phyloP scores from a whole-genome alignment of 108 stramenopile species.

The Cyclotella distinguenda region DNA sequence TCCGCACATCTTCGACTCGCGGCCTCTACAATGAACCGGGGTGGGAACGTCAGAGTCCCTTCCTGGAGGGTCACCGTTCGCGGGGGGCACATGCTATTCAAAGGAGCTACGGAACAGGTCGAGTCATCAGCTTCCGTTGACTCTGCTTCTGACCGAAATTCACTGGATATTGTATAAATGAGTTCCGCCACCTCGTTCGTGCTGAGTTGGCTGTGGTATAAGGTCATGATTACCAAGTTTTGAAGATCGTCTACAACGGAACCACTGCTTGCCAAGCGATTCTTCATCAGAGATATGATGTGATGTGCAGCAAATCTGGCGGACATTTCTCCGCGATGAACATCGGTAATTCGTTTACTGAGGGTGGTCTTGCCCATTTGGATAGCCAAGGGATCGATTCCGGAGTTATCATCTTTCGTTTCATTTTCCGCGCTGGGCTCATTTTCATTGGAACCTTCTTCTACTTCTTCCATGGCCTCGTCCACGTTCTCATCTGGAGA shows the following conservation, averaged over 20 bases:
- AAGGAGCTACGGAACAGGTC: conserved; percentile 36
- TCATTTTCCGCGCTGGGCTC: conserved; percentile 15
- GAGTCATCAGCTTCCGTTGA: conserved; percentile 12
- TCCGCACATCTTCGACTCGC: conserved; percentile 45
- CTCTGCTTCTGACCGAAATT: conserved; percentile 14
- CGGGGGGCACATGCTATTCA: conserved; percentile 59
- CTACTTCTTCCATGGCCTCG: conserved; percentile 23
- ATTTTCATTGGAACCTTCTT: conserved; percentile 2
- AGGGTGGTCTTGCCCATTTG: conserved; percentile 57
- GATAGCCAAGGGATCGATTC: conserved; percentile 61
- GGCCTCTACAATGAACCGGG: conserved; percentile 35
- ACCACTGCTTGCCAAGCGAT: background rate
- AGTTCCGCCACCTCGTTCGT: conserved; percentile 48
- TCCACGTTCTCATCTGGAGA: conserved; percentile 1
- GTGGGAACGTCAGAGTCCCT: conserved; percentile 33
- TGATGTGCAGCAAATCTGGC: conserved; percentile 33
- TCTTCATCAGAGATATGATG: conserved; percentile 22
- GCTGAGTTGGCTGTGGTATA: conserved; percentile 59
- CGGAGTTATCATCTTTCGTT: conserved; percentile 27
- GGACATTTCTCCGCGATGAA: conserved; percentile 44
- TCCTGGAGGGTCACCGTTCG: conserved; percentile 20
- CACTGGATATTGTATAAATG: conserved; percentile 21
- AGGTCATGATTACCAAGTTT: conserved; percentile 43
- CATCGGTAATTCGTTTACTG: conserved; percentile 24
- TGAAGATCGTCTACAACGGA: conserved; percentile 17